Conservation (phyloP, 108 stramenopile genomes). For the Cyclotella choctawhatcheeana region DNA sequence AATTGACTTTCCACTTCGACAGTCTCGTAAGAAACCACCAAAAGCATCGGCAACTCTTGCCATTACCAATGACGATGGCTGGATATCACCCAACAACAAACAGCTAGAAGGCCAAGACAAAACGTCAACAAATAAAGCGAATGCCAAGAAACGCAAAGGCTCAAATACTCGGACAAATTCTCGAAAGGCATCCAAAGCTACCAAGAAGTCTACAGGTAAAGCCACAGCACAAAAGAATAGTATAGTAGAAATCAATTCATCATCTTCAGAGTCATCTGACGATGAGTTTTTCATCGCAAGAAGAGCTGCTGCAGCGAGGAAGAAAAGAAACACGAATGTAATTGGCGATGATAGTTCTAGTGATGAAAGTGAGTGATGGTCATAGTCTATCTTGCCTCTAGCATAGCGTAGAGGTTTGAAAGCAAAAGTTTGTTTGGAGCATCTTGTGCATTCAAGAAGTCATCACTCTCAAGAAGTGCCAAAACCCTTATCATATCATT, state of each 20-base stretch:
- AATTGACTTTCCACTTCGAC: slow-evolving; percentile 34
- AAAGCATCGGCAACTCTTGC: slow-evolving; percentile 14
- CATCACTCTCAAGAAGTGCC: too few relatives aligned
- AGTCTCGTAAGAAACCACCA: slow-evolving; percentile 22
- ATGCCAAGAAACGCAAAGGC: slow-evolving; percentile 22
- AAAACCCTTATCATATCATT: too few relatives aligned
- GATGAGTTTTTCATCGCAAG: slow-evolving; percentile 18
- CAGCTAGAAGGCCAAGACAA: too few relatives aligned
- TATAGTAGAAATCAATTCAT: slow-evolving; percentile 60
- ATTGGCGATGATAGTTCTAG: background rate
- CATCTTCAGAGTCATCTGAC: slow-evolving; percentile 49
- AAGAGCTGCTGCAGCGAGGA: slow-evolving; percentile 8
- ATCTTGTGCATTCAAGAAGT: too few relatives aligned
- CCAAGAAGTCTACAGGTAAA: background rate
- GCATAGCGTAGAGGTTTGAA: too few relatives aligned
- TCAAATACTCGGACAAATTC: background rate
- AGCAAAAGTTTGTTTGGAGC: too few relatives aligned
- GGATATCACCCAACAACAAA: slow-evolving; percentile 47
- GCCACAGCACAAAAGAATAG: slow-evolving; percentile 30
- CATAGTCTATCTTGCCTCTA: too few relatives aligned
- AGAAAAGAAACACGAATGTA: background rate
- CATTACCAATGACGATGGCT: slow-evolving; percentile 39
- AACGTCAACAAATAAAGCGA: background rate
- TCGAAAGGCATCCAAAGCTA: slow-evolving; percentile 5
- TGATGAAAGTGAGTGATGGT: too few relatives aligned